phyloP scores from a whole-genome alignment of 176 grass and related monocot genomes.

The Oryza coarctata region DNA sequence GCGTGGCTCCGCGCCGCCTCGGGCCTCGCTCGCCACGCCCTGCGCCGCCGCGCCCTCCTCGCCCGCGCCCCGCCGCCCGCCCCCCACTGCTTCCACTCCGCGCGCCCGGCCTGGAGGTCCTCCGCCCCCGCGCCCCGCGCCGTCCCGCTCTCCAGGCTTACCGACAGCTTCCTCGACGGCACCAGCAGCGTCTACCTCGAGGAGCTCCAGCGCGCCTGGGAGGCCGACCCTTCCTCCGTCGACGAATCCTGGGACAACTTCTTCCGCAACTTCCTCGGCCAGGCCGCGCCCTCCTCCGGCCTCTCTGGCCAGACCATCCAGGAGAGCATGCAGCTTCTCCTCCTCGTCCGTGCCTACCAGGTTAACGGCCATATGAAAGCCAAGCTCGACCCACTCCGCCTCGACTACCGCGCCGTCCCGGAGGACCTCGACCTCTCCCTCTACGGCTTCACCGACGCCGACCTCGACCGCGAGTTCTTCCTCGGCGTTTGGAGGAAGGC shows the following conservation, averaged over 20 bases:
- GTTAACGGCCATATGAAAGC: slow-evolving; percentile 95
- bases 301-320: slow-evolving; percentile 84
- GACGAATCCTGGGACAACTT: slow-evolving; percentile 90
- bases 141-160: slow-evolving; percentile 65
- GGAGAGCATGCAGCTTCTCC: slow-evolving; percentile 81
- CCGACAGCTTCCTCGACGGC: slow-evolving; percentile 78
- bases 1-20: slow-evolving; percentile 74
- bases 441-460: slow-evolving; percentile 78
- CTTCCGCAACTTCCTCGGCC: slow-evolving; percentile 77
- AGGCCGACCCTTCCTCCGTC: slow-evolving; percentile 64
- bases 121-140: slow-evolving; percentile 51
- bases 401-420: slow-evolving; percentile 56
- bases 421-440: slow-evolving; percentile 60
- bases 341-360: slow-evolving; percentile 81
- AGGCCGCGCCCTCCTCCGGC: slow-evolving; percentile 39
- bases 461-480: slow-evolving; percentile 93
- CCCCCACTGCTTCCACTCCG: slow-evolving; percentile 45
- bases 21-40: slow-evolving; percentile 52
- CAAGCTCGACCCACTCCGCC: slow-evolving; percentile 65
- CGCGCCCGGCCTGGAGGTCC: slow-evolving; percentile 31
- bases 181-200: slow-evolving; percentile 83
- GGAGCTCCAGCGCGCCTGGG: slow-evolving; percentile 81
- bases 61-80: slow-evolving; percentile 23
- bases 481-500: slow-evolving; percentile 86
- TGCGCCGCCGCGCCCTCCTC: slow-evolving; percentile 49